Evolutionary conservation across 441 rosid genomes (phyloP), one percentile per base, ranked within the genome.

Genomic region (Biscutella laevigata): DNA sequence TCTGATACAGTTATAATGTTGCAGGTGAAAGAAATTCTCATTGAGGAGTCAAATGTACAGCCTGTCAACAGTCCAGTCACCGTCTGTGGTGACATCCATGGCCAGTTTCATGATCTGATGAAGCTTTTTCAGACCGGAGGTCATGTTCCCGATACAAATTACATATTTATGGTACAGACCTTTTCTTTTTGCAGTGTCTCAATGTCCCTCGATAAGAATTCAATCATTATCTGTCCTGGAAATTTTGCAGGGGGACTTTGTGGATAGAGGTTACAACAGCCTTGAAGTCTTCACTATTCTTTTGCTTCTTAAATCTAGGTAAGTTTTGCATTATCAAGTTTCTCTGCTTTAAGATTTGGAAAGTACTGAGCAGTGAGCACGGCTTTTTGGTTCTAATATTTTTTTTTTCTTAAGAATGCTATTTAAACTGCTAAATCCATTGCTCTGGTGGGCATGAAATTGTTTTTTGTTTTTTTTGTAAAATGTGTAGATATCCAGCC

Each of bases 1-100:
- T 46, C 7, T 61, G 34, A 38, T n/a, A 17, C 2, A 11, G 11
- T 19, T 24, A 30, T 15, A 53, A 57, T 52, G 17, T 42, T 58
- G 4, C 77, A 94, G 97, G 96, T 89, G 35, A 94, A 94, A 70
- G 99, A 89, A 71, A 84, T 86, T 69, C 86, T 94, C 11, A 81
- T 89, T 46, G 99, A 94, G 76, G 97, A 89, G 68, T 94, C 99
- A 16, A 94, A 94, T 65, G 97, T 94, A 52, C 99, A 94, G 64
- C 99, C 99, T 43, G 95, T 94, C 21, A 94, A 94, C 83, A 94
- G 99, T 73, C 97, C 96, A 7, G 99, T n/a, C n/a, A n/a, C n/a
- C n/a, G n/a, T n/a, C n/a, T n/a, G n/a, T n/a, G n/a, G n/a, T n/a
- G n/a, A n/a, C 66, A 89, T 86, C 57, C 99, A 94, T 66, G 99